Evolutionary conservation across 208 protist species (phyloP), one percentile per base, ranked within the genome.

Genomic region (Angomonas deanei): DNA sequence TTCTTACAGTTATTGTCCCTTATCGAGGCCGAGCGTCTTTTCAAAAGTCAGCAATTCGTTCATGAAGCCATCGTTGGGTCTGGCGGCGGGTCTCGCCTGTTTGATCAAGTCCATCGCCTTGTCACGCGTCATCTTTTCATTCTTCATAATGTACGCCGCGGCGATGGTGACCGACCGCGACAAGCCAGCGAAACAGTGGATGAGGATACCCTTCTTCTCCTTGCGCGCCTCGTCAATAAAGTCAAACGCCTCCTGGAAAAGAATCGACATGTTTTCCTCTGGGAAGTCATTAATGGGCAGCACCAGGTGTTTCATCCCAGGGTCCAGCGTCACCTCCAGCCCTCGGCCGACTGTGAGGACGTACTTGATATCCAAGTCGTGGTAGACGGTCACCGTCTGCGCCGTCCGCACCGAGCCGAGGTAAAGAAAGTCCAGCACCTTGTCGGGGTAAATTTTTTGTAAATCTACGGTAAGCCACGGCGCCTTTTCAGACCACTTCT

Each of bases 171-270:
- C 91, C 15, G 91, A 96, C 8, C 91, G 84, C 2, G 88, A 94
- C n/a, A 96, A 61, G 10, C 91, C 91, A 0, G 88, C 91, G 59
- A 96, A 96, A 68, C 91, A 96, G 70, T 96, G 91, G 23, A 96
- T 80, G 17, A 96, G 74, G 33, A 96, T 70, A 13, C 80, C 84
- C 34, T 86, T 85, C 47, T 76, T 70, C 17, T 65, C 58, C 3
- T 70, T 63, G 0, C 74, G 64, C 4, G 86, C 91, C 27, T 81
- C 60, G 46, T 94, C 81, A 38, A 96, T 94, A 58, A 94, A 96
- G 0, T 68, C 63, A 50, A 92, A 89, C 15, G 84, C 86, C 31
- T 82, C 61, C 13, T 79, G 62, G 38, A 96, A 94, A 1, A 89
- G 47, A 13, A 65, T 61, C 17, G 62, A 61, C 61, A 94, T 71